phyloP scores from a whole-genome alignment of 2,329 filamentous ascomycete species.

The Aspergillus tamarii region DNA sequence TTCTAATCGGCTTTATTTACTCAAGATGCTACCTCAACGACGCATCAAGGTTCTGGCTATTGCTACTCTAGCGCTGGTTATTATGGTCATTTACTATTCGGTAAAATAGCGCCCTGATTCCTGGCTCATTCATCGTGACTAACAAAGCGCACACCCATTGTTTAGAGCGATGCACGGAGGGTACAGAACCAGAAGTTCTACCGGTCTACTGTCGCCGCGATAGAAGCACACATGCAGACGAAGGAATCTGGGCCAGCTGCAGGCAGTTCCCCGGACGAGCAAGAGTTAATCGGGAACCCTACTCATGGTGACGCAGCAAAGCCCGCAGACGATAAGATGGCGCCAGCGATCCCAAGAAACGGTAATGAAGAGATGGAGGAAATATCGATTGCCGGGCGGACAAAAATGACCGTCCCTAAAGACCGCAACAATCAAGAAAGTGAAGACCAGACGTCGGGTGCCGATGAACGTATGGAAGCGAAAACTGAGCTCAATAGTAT shows the following conservation, averaged over 20 bases:
- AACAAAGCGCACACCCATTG: slow-evolving; percentile 8
- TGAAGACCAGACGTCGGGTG: slow-evolving; percentile 60
- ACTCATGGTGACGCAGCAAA: slow-evolving; percentile 56
- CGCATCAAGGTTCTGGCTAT: slow-evolving; percentile 70
- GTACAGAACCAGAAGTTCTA: slow-evolving; percentile 56
- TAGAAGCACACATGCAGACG: slow-evolving; percentile 51
- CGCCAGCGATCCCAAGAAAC: slow-evolving; percentile 40
- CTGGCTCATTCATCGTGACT: not conserved
- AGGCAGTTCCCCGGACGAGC: slow-evolving; percentile 65
- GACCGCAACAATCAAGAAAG: slow-evolving; percentile 36
- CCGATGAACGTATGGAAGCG: slow-evolving; percentile 46
- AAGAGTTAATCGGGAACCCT: slow-evolving; percentile 69
- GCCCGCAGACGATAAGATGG: slow-evolving; percentile 42
- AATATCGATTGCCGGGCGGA: slow-evolving; percentile 58
- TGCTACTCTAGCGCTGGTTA: slow-evolving; percentile 64
- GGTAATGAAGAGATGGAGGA: slow-evolving; percentile 43
- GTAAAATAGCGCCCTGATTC: slow-evolving; percentile 48
- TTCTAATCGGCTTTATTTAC: not conserved
- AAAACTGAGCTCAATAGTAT: slow-evolving; percentile 76
- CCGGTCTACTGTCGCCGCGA: slow-evolving; percentile 57
- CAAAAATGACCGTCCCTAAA: slow-evolving; percentile 51
- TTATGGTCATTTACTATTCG: slow-evolving; percentile 74
- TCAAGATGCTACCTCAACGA: slow-evolving; percentile 68
- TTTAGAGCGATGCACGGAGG: slow-evolving; percentile 43
- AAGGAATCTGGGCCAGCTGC: slow-evolving; percentile 56